Base-by-base conservation (phyloP, 352 stramenopile genomes). In the Globisporangium takayamanum region DNA sequence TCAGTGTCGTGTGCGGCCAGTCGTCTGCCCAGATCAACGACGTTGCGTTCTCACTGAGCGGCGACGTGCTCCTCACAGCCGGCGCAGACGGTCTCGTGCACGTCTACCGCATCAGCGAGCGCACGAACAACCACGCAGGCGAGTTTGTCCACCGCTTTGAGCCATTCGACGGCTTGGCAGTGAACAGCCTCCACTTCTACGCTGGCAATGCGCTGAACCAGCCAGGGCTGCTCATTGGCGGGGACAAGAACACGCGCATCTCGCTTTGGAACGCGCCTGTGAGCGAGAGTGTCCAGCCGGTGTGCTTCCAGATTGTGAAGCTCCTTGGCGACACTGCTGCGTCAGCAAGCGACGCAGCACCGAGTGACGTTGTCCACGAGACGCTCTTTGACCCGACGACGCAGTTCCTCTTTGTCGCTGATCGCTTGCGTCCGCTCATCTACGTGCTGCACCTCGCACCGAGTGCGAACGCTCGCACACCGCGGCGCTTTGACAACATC, bases 121-220 rank as follows among this genome's bases (percentile, higher is more conserved):
- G 69, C 20, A 60, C 64, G 28, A 66, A 73, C 53, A 83, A 81
- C 20, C 75, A 81, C 30, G 63, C 70, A 15, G 84, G 74, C 1
- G 76, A 88, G 57, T 80, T 89, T 60, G 64, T 92, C 12, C 82
- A 91, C 30, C 74, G 82, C 6, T 94, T 94, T 45, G 77, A 94
- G 49, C 84, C 84, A 14, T 92, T 92, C 50, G 60, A 82, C 22
- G 80, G 84, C 20, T 70, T 76, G n/a, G 58, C 69, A 33, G 80
- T 92, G 8, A 87, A 86, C 67, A 84, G 74, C 48, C 56, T 94
- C 10, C 74, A 87, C 41, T 92, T 94, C 50, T 91, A 82, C 59
- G 54, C 61, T n/a, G 68, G 67, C 33, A 76, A 80, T 28, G 75
- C 73, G 39, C 42, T 72, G 30, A 77, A 67, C 41, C 60, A 78